Evolutionary conservation across 176 grass and related monocot species (phyloP).

Genomic region (Phragmites australis): DNA sequence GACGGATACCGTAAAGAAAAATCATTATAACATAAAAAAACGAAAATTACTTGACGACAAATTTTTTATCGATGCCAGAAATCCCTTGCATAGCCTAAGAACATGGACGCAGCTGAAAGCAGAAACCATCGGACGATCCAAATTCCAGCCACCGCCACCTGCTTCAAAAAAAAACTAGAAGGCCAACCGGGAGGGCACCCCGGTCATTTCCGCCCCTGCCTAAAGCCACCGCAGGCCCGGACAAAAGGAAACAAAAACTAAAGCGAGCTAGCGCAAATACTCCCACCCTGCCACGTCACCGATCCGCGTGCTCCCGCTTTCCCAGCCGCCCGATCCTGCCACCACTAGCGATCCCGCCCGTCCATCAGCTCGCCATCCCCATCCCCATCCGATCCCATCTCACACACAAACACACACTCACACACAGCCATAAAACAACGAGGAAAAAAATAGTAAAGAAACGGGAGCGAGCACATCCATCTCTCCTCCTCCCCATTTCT

Average conservation of each 20-base stretch:
- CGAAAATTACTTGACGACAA: too few species aligned
- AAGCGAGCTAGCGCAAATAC: conserved; percentile 19
- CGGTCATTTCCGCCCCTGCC: neutral
- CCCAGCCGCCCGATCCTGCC: conserved; percentile 23
- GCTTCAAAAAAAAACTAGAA: neutral
- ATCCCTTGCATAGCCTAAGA: too few species aligned
- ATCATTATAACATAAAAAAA: too few species aligned
- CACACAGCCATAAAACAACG: conserved; percentile 28
- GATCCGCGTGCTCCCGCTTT: conserved; percentile 56
- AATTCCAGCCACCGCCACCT: neutral
- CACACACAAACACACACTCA: neutral
- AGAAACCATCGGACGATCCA: neutral
- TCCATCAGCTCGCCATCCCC: neutral
- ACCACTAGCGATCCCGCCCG: neutral
- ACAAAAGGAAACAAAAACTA: conserved; percentile 49
- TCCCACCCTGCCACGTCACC: conserved; percentile 57
- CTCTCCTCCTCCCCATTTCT: conserved; percentile 41
- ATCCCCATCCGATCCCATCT: conserved; percentile 1
- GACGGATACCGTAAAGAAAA: too few species aligned
- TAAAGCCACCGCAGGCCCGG: conserved; percentile 32
- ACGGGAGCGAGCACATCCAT: conserved; percentile 16
- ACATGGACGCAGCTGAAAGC: too few species aligned
- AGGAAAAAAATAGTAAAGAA: conserved; percentile 41
- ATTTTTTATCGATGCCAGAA: too few species aligned
- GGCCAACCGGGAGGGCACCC: neutral